Conservation (phyloP, 2,329 filamentous ascomycete species). For the Paraconiothyrium sp. region DNA sequence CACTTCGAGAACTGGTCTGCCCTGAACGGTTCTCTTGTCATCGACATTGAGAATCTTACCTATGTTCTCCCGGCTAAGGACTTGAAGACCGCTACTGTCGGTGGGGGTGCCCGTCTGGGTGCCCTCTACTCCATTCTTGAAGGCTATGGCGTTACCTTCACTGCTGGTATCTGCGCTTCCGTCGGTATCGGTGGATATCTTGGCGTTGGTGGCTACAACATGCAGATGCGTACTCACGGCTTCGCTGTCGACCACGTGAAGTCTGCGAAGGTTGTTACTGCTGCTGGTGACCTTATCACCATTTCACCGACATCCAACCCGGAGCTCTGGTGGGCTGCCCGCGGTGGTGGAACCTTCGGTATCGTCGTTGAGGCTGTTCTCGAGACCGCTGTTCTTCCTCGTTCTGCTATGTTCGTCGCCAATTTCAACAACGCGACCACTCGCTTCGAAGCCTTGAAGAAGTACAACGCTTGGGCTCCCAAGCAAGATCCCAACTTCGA, state of each 20-base stretch:
- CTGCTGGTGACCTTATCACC: constrained; percentile 3
- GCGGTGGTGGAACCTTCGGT: constrained; percentile 44
- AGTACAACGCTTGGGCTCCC: constrained; percentile 5
- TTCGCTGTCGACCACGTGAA: constrained; percentile 18
- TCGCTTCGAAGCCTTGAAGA: background rate
- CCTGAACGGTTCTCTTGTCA: constrained; percentile 2
- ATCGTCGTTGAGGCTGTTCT: constrained; percentile 18
- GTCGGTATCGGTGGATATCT: constrained; percentile 5
- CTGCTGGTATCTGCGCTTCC: constrained; percentile 5
- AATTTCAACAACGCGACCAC: constrained; percentile 4
- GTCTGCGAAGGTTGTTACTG: constrained; percentile 11
- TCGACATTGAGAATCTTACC: constrained; percentile 1
- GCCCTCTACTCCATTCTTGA: constrained; percentile 5
- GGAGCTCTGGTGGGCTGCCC: constrained; percentile 47
- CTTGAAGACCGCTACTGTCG: constrained; percentile 4
- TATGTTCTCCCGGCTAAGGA: constrained; percentile 3
- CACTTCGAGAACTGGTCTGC: constrained; percentile 8
- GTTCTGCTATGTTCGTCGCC: constrained; percentile 2
- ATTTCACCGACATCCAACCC: background rate
- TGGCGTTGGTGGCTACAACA: constrained; percentile 5
- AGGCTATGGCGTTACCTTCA: constrained; percentile 5
- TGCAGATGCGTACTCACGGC: constrained; percentile 12
- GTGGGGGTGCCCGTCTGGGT: background rate
- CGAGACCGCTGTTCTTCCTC: constrained; percentile 3
- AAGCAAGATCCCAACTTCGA: constrained; percentile 3